phyloP scores from a whole-genome alignment of 2,329 filamentous ascomycete species.

The Fusarium devonianum region DNA sequence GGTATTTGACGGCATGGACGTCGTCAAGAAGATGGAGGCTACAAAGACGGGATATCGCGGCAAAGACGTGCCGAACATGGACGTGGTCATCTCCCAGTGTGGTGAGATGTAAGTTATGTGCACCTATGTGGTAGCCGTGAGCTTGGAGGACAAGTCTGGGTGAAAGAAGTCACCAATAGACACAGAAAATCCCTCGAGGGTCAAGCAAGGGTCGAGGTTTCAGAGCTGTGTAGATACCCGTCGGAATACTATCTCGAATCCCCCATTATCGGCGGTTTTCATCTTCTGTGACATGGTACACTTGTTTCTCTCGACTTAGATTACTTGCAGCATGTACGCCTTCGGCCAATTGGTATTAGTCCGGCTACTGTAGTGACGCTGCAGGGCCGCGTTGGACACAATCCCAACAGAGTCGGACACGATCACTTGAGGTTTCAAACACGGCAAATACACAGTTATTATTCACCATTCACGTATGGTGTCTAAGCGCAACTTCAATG shows the following conservation, averaged over 20 bases:
- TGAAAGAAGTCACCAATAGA: neutral
- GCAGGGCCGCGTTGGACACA: neutral
- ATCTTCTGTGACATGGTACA: slow-evolving; percentile 21
- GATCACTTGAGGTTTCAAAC: slow-evolving; percentile 5
- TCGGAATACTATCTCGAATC: slow-evolving; percentile 18
- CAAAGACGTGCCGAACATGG: slow-evolving; percentile 83
- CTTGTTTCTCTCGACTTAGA: slow-evolving; percentile 6
- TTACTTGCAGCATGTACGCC: slow-evolving; percentile 2
- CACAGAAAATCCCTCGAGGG: slow-evolving; percentile 12
- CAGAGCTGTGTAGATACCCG: slow-evolving; percentile 32
- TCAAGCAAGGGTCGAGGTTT: slow-evolving; percentile 14
- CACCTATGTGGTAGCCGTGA: neutral
- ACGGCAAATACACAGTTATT: no score
- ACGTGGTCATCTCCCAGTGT: slow-evolving; percentile 85
- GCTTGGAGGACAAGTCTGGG: neutral
- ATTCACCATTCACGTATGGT: slow-evolving; percentile 10
- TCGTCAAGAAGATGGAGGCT: slow-evolving; percentile 87
- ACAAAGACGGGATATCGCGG: slow-evolving; percentile 83
- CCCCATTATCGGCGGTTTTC: slow-evolving; percentile 29
- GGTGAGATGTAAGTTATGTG: slow-evolving; percentile 80
- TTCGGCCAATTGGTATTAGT: slow-evolving; percentile 1
- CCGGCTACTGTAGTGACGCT: neutral
- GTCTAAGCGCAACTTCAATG: no score
- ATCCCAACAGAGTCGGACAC: neutral
- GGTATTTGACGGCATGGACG: slow-evolving; percentile 80